A percentile compares a stretch with the other conserved stretches of the same genome.
Evolutionary conservation across 2,329 filamentous ascomycete genomes (phyloP).

Genomic region (Penicillium palitans): DNA sequence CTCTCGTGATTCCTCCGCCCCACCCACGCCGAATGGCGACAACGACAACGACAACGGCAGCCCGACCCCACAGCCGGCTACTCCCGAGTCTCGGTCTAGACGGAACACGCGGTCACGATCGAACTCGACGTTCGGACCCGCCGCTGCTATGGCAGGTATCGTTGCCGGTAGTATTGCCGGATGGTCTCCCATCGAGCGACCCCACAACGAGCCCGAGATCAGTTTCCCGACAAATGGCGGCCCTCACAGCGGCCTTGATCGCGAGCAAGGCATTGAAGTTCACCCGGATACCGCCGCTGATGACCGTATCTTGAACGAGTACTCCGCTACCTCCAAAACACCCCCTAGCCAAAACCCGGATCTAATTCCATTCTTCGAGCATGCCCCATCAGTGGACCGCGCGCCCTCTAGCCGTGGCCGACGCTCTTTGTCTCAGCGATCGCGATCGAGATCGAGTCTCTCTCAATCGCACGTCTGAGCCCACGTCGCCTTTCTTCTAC

Average conservation of each 20-base stretch:
- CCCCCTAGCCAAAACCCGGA: slow-evolving; percentile 52
- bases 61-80: slow-evolving; percentile 48
- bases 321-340: slow-evolving; percentile 34
- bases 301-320: slow-evolving; percentile 46
- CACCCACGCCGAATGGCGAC: slow-evolving; percentile 58
- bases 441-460: slow-evolving; percentile 40
- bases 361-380: slow-evolving; percentile 46
- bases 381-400: slow-evolving; percentile 37
- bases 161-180: slow-evolving; percentile 66
- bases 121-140: slow-evolving; percentile 59
- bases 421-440: slow-evolving; percentile 39
- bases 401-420: slow-evolving; percentile 37
- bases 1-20: slow-evolving; percentile 48
- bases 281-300: slow-evolving; percentile 49
- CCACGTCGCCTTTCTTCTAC: not conserved
- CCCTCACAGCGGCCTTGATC: slow-evolving; percentile 41
- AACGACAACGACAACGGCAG: slow-evolving; percentile 49
- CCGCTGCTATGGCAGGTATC: slow-evolving; percentile 65
- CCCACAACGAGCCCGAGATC: slow-evolving; percentile 20
- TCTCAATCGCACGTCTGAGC: slow-evolving; percentile 30
- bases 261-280: slow-evolving; percentile 48
- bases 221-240: slow-evolving; percentile 38
- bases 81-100: slow-evolving; percentile 55
- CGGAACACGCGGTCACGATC: slow-evolving; percentile 57
- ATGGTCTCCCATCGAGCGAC: slow-evolving; percentile 62